Conservation (phyloP, 768 basidiomycete genomes). For the Amanita jacksonii region DNA sequence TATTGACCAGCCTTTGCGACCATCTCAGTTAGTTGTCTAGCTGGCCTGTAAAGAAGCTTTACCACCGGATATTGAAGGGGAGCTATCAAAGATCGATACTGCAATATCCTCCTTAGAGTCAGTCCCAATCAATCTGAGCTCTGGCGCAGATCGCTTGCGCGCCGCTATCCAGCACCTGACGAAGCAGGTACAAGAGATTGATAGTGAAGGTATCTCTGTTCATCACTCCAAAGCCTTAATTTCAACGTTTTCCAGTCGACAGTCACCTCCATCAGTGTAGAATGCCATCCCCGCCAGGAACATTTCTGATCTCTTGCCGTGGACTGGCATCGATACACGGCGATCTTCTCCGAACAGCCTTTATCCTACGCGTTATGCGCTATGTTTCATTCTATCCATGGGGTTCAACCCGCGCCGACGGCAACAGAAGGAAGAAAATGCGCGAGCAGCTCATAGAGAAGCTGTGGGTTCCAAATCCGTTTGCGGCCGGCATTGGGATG, state of each 20-base stretch:
- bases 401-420: conserved; percentile 62
- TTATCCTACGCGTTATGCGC: conserved; percentile 51
- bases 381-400: conserved; percentile 68
- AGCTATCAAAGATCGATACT: conserved; percentile 23
- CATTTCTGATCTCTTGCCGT: conserved; percentile 35
- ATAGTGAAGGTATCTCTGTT: conserved; percentile 35
- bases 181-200: conserved; percentile 27
- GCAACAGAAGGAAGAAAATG: conserved; percentile 36
- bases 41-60: conserved; percentile 12
- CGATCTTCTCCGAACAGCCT: conserved; percentile 26
- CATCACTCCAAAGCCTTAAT: too few relatives aligned
- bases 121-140: conserved; percentile 22
- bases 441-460: conserved; percentile 37
- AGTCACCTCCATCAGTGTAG: conserved; percentile 25
- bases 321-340: conserved; percentile 25
- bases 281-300: conserved; percentile 38
- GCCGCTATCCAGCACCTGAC: conserved; percentile 27
- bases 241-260: conserved; percentile 28
- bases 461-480: conserved; percentile 34
- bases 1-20: background rate
- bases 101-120: conserved; percentile 21
- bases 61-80: conserved; percentile 22
- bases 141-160: conserved; percentile 27
- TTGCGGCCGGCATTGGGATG: conserved; percentile 13
- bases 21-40: background rate